Evolutionary conservation across 2,329 filamentous ascomycete species (phyloP).

Genomic region (Colletotrichum sp.): DNA sequence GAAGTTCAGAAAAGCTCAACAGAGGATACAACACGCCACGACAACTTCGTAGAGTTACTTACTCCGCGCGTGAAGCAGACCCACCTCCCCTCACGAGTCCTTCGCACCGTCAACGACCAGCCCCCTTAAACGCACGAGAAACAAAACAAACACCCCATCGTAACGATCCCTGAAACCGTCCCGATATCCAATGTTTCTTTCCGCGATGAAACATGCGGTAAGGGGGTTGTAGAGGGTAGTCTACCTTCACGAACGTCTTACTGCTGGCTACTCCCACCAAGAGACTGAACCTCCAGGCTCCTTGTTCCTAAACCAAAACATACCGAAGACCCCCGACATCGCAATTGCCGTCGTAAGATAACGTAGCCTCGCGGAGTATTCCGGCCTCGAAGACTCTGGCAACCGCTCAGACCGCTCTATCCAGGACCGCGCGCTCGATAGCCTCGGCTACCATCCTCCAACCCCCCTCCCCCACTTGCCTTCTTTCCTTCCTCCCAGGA

Average conservation of each 20-base stretch:
- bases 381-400: not conserved
- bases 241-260: not conserved
- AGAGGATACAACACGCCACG: not conserved
- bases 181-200: not conserved
- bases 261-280: not conserved
- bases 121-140: too few species aligned
- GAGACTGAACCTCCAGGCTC: not conserved
- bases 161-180: not conserved
- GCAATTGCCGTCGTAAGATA: not conserved
- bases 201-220: accelerated
- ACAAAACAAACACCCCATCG: not conserved
- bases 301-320: not conserved
- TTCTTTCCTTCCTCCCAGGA: not conserved
- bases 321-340: not conserved
- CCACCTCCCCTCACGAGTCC: not conserved
- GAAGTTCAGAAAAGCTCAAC: not conserved
- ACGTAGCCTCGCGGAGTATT: not conserved
- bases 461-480: not conserved
- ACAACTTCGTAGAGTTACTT: not conserved
- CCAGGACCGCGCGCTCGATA: not conserved
- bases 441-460: not conserved
- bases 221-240: not conserved
- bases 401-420: not conserved
- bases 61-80: not conserved
- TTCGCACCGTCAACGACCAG: not conserved